Conservation (phyloP, 257 asterid genomes). For the Catharanthus roseus region DNA sequence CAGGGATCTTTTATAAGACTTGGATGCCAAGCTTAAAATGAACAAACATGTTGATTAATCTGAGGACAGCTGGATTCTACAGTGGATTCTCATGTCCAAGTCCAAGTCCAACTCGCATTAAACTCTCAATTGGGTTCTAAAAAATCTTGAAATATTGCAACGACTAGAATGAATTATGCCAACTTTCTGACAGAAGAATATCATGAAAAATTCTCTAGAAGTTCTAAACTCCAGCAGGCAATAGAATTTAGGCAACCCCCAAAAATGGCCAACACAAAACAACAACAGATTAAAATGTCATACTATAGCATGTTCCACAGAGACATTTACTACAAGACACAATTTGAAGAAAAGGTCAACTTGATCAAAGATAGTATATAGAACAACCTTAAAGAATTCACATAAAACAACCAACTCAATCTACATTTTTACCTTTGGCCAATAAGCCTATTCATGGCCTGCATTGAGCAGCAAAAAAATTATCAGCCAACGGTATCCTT, state of each 20-base stretch:
- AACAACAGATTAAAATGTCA: not conserved
- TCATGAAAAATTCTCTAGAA: not conserved
- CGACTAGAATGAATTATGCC: not conserved
- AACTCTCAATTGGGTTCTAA: not conserved
- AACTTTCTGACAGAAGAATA: not conserved
- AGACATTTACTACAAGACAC: not conserved
- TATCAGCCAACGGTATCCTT: not conserved
- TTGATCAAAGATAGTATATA: not conserved
- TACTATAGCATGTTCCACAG: not conserved
- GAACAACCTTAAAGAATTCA: too few species aligned
- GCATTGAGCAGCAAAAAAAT: not conserved
- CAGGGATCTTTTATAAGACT: not conserved
- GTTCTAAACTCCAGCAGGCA: slow-evolving; percentile 8
- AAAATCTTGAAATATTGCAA: not conserved
- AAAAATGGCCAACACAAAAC: not conserved
- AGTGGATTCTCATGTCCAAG: not conserved
- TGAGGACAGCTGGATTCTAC: not conserved
- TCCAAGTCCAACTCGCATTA: not conserved
- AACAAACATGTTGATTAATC: not conserved
- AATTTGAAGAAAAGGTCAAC: not conserved
- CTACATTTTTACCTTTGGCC: not conserved
- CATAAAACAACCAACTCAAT: too few species aligned
- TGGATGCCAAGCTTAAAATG: not conserved
- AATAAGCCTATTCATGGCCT: not conserved
- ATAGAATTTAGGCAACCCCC: not conserved